phyloP scores from a whole-genome alignment of 257 asterid genomes.

The Cordia subcordata region DNA sequence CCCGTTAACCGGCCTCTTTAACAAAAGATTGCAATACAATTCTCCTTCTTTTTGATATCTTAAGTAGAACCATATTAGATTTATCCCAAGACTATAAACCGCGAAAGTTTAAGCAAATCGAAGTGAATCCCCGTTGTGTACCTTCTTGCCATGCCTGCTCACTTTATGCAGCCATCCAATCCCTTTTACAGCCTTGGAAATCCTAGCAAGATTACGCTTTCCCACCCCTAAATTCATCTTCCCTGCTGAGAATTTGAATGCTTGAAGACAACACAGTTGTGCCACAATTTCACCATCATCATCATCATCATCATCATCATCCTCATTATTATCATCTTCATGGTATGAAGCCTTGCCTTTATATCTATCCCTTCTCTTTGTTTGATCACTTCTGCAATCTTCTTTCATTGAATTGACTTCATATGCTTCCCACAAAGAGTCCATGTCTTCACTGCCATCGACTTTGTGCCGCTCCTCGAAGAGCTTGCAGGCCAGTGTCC shows the following conservation, averaged over 20 bases:
- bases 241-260: slow-evolving; percentile 67
- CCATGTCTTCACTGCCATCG: slow-evolving; percentile 73
- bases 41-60: too few species aligned
- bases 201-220: slow-evolving; percentile 62
- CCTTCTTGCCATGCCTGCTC: slow-evolving; percentile 72
- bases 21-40: too few species aligned
- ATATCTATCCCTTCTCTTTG: slow-evolving; percentile 1
- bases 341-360: slow-evolving; percentile 5
- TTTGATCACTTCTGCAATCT: slow-evolving; percentile 9
- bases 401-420: slow-evolving; percentile 32
- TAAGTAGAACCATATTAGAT: too few species aligned
- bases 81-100: too few species aligned
- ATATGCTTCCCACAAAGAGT: slow-evolving; percentile 76
- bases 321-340: slow-evolving; percentile 6
- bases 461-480: slow-evolving; percentile 61
- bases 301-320: slow-evolving; percentile 7
- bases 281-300: slow-evolving; percentile 26
- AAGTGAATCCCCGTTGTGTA: slow-evolving; percentile 51
- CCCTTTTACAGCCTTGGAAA: slow-evolving; percentile 77
- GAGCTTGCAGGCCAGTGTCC: slow-evolving; percentile 77
- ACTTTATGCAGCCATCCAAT: slow-evolving; percentile 71
- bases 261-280: slow-evolving; percentile 71
- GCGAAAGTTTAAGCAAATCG: not conserved
- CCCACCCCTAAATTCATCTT: slow-evolving; percentile 77
- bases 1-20: too few species aligned